A percentile compares a stretch with the other conserved stretches of the same genome.
Evolutionary conservation across 805 yeast species (phyloP).

Genomic region (Cyberlindnera petersonii): DNA sequence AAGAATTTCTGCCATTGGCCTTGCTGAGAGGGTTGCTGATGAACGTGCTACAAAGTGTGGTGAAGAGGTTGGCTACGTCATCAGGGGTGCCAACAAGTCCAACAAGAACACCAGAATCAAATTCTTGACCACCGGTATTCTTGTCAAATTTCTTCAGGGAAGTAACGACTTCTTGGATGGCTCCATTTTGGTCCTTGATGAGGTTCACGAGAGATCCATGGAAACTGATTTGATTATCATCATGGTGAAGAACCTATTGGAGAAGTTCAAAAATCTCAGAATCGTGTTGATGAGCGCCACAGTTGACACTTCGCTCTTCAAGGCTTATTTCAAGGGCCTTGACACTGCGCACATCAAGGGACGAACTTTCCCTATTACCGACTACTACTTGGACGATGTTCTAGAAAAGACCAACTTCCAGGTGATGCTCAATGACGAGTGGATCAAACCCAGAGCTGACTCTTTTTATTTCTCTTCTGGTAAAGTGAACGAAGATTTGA

Average conservation of each 20-base stretch:
- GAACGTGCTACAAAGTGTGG: constrained; percentile 65
- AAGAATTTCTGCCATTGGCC: constrained; percentile 90
- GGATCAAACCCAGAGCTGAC: constrained; percentile 55
- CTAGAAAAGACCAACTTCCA: constrained; percentile 55
- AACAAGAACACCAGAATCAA: constrained; percentile 60
- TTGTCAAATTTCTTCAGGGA: constrained; percentile 76
- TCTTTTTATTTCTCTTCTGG: constrained; percentile 64
- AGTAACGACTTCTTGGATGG: constrained; percentile 41
- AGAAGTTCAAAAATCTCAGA: constrained; percentile 46
- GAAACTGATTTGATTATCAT: constrained; percentile 85
- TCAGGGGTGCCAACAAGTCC: constrained; percentile 83
- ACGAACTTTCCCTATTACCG: constrained; percentile 87
- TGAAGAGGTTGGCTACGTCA: constrained; percentile 80
- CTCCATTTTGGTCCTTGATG: constrained; percentile 78
- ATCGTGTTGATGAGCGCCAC: constrained; percentile 93
- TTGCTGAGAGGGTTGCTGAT: constrained; percentile 87
- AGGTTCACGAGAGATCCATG: constrained; percentile 93
- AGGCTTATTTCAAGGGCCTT: constrained; percentile 54
- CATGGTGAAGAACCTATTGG: constrained; percentile 59
- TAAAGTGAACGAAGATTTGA: constrained; percentile 69
- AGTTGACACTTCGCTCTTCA: constrained; percentile 66
- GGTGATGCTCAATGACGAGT: constrained; percentile 40
- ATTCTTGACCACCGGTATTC: constrained; percentile 90
- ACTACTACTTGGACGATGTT: constrained; percentile 66
- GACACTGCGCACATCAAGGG: constrained; percentile 86